Percentiles rank a stretch among this genome's conserved stretches.
These are phyloP conservation scores for Pecoramyces ruminantium DNA, from an alignment of 192 early-diverging fungal species.

Conservation along the genomic window DNA sequence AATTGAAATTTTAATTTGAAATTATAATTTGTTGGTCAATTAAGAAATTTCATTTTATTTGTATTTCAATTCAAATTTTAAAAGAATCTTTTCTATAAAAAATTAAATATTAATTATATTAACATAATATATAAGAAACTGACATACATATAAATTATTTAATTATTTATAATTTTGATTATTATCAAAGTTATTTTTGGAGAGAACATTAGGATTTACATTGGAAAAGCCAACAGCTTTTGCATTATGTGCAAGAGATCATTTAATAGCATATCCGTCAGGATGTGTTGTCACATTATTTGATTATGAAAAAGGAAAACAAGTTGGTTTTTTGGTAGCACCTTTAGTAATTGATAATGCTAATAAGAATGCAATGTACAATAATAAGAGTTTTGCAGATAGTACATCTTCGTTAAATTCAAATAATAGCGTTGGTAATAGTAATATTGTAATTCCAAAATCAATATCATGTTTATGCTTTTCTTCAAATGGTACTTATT, in stretches of 20 bases:
- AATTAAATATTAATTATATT: no score
- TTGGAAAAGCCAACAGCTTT: not conserved
- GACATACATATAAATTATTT: no score
- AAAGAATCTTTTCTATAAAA: no score
- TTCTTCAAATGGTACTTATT: conserved; percentile 42
- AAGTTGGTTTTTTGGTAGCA: conserved; percentile 29
- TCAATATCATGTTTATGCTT: conserved; percentile 55
- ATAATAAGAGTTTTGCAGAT: not conserved
- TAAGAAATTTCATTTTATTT: no score
- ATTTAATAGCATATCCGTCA: conserved; percentile 56
- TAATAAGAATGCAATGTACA: not conserved
- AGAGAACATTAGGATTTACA: not conserved
- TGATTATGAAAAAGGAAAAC: conserved; percentile 49
- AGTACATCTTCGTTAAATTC: conserved; percentile 2
- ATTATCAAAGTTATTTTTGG: not conserved
- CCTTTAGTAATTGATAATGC: conserved; percentile 11
- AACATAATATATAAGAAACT: no score
- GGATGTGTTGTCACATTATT: conserved; percentile 57
- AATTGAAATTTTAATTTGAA: no score
- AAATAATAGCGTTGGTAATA: not conserved
- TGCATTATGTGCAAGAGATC: conserved; percentile 9
- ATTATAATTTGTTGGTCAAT: no score
- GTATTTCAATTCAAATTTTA: no score
- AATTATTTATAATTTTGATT: no score
- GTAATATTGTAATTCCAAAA: conserved; percentile 25